Evolutionary conservation across 192 early-diverging fungal species (phyloP).

Genomic region (Umbelopsis vinacea): DNA sequence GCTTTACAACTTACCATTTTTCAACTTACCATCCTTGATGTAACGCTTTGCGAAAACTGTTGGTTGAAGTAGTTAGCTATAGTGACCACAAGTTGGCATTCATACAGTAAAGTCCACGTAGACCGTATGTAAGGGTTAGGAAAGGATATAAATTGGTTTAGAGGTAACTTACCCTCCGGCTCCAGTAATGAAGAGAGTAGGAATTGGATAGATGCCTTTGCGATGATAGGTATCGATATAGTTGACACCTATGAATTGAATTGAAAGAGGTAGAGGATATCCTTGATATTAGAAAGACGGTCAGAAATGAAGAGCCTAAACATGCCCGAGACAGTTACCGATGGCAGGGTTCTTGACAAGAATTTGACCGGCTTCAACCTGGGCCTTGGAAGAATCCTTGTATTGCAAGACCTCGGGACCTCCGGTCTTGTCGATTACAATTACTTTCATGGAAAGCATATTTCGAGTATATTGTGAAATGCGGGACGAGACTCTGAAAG

Average conservation of each 20-base stretch:
- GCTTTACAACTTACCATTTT: too few species aligned
- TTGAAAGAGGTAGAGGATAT: background rate
- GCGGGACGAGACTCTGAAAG: background rate
- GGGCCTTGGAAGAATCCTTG: slow-evolving; percentile 52
- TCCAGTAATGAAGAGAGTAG: slow-evolving; percentile 72
- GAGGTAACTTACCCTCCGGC: slow-evolving; percentile 62
- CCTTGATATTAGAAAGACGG: background rate
- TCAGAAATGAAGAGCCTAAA: background rate
- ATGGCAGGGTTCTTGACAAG: slow-evolving; percentile 77
- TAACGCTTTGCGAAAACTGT: slow-evolving; percentile 64
- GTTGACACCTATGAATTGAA: slow-evolving; percentile 60
- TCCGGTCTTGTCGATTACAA: slow-evolving; percentile 57
- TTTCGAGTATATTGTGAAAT: slow-evolving; percentile 12
- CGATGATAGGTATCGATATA: slow-evolving; percentile 93
- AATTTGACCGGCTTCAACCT: slow-evolving; percentile 54
- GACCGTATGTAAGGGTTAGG: too few species aligned
- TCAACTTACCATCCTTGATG: slow-evolving; percentile 75
- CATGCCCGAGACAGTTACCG: slow-evolving; percentile 41
- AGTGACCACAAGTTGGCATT: background rate
- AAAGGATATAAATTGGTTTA: background rate
- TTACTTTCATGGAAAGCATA: slow-evolving; percentile 49
- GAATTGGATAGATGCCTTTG: slow-evolving; percentile 71
- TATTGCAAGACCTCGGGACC: slow-evolving; percentile 62
- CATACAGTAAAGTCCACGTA: background rate
- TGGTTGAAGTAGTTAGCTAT: background rate